Percentiles rank a stretch among this genome's conserved stretches.
phyloP scores from a whole-genome alignment of 2,329 filamentous ascomycete species.

The Amauroascus niger region DNA sequence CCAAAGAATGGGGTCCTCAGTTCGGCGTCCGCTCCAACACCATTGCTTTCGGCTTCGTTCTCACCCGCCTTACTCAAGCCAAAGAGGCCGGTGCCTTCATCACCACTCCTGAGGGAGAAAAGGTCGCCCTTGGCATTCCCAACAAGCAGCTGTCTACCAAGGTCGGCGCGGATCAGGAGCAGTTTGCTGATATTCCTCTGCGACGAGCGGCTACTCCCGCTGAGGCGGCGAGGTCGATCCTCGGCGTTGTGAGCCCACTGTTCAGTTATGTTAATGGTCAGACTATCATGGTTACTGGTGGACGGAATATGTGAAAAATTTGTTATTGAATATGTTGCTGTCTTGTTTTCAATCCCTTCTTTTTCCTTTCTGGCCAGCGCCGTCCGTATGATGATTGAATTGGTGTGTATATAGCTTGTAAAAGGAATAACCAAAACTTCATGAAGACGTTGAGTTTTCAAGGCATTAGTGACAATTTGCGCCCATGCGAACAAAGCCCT shows the following conservation, averaged over 20 bases:
- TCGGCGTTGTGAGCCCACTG: conserved; percentile 71
- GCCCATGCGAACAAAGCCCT: no score
- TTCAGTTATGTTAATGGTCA: conserved; percentile 80
- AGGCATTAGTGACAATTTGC: no score
- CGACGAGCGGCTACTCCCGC: conserved; percentile 65
- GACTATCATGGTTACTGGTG: conserved; percentile 78
- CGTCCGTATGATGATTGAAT: no score
- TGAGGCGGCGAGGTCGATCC: conserved; percentile 67
- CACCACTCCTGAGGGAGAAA: conserved; percentile 63
- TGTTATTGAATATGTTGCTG: neutral
- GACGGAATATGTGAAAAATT: conserved; percentile 48
- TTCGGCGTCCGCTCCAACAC: conserved; percentile 79
- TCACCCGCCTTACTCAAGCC: conserved; percentile 68
- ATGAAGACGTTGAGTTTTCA: no score
- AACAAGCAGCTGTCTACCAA: conserved; percentile 42
- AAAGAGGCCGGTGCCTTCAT: conserved; percentile 79
- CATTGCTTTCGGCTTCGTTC: conserved; percentile 72
- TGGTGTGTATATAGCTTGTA: no score
- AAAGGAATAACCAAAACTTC: no score
- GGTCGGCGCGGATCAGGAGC: conserved; percentile 26
- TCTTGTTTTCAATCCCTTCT: no score
- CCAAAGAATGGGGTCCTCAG: conserved; percentile 79
- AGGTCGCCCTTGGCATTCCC: conserved; percentile 66
- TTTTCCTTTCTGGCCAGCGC: neutral
- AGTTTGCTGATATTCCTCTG: conserved; percentile 63